Percentiles rank a stretch among this genome's conserved stretches.
These are phyloP conservation scores for Trichoderma pleuroti DNA, from an alignment of 2,329 filamentous ascomycete genomes.

Conservation along the genomic window DNA sequence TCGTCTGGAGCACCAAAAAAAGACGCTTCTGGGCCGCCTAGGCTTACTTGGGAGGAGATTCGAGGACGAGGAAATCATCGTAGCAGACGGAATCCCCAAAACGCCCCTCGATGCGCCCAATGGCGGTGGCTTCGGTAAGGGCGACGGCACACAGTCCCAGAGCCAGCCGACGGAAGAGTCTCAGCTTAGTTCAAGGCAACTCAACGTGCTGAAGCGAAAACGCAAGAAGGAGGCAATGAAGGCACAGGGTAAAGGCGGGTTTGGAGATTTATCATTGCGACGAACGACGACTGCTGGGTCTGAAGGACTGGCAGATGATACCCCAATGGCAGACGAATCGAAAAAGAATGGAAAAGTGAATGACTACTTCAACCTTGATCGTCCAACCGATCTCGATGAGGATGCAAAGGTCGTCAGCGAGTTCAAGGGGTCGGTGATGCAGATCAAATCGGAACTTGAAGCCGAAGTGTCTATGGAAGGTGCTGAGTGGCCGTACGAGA, in stretches of 20 bases:
- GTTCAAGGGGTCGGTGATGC: conserved; percentile 79
- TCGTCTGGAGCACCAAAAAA: conserved; percentile 83
- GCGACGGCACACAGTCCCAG: conserved; percentile 38
- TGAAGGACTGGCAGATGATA: conserved; percentile 60
- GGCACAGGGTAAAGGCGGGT: conserved; percentile 80
- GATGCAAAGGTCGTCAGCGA: conserved; percentile 90
- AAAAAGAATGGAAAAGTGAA: conserved; percentile 62
- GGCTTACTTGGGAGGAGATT: conserved; percentile 81
- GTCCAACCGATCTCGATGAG: conserved; percentile 74
- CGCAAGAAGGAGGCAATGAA: conserved; percentile 86
- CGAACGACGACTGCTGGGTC: conserved; percentile 58
- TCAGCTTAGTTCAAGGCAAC: conserved; percentile 82
- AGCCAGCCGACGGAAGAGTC: conserved; percentile 56
- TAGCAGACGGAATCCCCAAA: conserved; percentile 48
- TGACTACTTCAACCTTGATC: conserved; percentile 90
- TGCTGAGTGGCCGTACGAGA: conserved; percentile 88
- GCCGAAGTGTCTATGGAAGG: conserved; percentile 73
- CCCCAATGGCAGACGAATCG: conserved; percentile 50
- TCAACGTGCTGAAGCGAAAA: conserved; percentile 93
- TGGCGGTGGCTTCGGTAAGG: conserved; percentile 32
- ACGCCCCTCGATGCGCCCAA: conserved; percentile 44
- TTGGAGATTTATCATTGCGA: conserved; percentile 78
- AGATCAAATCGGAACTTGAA: conserved; percentile 84
- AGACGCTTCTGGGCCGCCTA: conserved; percentile 75
- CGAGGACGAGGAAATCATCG: conserved; percentile 73